A percentile compares a stretch with the other conserved stretches of the same genome.
Evolutionary conservation across 495 filamentous ascomycete genomes (phyloP).

Genomic region (Penicillium bovifimosum): DNA sequence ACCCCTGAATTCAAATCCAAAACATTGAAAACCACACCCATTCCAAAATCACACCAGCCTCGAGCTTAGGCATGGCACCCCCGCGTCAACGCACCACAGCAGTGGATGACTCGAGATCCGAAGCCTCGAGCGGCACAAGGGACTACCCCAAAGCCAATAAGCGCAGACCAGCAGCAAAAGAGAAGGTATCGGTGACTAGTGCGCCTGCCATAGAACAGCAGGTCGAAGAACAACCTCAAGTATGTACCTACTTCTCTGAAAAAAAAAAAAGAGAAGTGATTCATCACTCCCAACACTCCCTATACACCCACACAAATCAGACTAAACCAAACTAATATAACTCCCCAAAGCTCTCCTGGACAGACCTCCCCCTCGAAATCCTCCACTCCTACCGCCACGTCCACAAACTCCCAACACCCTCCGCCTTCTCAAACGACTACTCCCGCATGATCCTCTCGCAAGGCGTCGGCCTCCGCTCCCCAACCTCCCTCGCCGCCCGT

Average conservation of each 20-base stretch:
- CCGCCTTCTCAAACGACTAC: constrained; percentile 63
- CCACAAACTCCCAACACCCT: constrained; percentile 66
- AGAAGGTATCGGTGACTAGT: constrained; percentile 33
- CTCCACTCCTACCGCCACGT: constrained; percentile 77
- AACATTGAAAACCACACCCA: constrained; percentile 9
- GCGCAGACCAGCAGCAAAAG: constrained; percentile 28
- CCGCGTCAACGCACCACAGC: constrained; percentile 42
- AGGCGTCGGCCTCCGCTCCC: constrained; percentile 58
- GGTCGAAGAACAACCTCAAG: constrained; percentile 29
- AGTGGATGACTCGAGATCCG: constrained; percentile 50
- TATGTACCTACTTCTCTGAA: constrained; percentile 16
- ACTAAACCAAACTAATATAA: neutral
- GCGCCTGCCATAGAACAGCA: constrained; percentile 27
- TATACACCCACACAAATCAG: neutral
- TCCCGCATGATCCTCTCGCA: constrained; percentile 67
- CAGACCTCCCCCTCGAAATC: constrained; percentile 61
- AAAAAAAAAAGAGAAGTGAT: neutral
- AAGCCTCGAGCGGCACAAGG: constrained; percentile 48
- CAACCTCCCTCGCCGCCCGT: constrained; percentile 41
- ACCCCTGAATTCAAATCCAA: neutral
- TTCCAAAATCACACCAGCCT: constrained; percentile 1
- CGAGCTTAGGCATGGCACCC: constrained; percentile 35
- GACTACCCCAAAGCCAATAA: constrained; percentile 36
- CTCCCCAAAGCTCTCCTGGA: constrained; percentile 62
- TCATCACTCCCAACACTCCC: neutral